A percentile compares a stretch with the other conserved stretches of the same genome.
Conservation (phyloP, 2,329 filamentous ascomycete genomes). For the Chaetomium sp. region DNA sequence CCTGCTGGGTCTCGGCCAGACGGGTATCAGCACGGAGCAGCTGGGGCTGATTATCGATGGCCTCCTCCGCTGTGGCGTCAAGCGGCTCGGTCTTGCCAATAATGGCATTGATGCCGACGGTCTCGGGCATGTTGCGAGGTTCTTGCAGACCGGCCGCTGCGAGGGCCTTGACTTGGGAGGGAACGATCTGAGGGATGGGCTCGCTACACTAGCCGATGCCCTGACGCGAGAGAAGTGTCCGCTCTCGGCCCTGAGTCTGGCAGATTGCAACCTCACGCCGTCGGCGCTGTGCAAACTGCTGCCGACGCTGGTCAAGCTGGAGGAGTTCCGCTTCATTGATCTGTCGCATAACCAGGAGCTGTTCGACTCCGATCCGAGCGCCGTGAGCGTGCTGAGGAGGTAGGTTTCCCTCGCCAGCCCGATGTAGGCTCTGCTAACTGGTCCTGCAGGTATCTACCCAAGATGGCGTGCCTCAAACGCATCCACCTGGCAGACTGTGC, state of each 20-base stretch:
- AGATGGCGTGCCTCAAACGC: conserved; percentile 75
- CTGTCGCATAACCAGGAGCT: conserved; percentile 85
- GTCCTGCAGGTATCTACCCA: conserved; percentile 70
- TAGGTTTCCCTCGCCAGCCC: conserved; percentile 45
- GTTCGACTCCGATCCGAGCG: conserved; percentile 73
- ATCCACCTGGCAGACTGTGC: conserved; percentile 85
- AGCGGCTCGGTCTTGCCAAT: conserved; percentile 78
- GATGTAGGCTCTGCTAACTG: conserved; percentile 4
- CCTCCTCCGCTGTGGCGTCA: conserved; percentile 74
- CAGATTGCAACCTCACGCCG: conserved; percentile 79
- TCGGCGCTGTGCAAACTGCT: conserved; percentile 73
- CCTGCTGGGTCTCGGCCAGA: conserved; percentile 81
- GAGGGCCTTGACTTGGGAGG: conserved; percentile 88
- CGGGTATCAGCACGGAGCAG: conserved; percentile 69
- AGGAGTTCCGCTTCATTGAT: conserved; percentile 83
- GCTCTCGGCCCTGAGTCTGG: conserved; percentile 81
- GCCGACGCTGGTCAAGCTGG: conserved; percentile 69
- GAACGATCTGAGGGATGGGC: conserved; percentile 67
- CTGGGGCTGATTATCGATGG: conserved; percentile 80
- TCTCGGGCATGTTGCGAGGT: conserved; percentile 73
- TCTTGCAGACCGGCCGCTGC: conserved; percentile 74
- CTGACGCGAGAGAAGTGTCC: conserved; percentile 56
- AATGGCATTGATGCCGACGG: conserved; percentile 76
- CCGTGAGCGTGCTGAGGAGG: conserved; percentile 73
- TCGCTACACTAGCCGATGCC: conserved; percentile 55